Conservation (phyloP, 1,139 yeast genomes). For the Pichia sp. region DNA sequence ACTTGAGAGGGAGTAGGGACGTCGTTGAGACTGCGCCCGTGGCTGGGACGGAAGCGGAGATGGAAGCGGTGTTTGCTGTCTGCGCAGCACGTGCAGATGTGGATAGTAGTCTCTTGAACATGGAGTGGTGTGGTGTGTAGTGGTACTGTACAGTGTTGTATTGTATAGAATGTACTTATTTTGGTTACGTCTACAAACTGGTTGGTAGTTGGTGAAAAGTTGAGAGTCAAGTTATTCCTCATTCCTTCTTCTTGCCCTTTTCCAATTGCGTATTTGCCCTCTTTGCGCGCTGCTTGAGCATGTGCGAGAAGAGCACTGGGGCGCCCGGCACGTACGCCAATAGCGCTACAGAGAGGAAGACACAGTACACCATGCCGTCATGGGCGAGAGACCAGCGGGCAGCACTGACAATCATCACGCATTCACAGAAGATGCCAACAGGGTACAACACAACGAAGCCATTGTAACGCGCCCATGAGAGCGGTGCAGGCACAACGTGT, state of each 20-base stretch:
- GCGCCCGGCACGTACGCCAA: constrained; percentile 78
- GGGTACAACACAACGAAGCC: constrained; percentile 83
- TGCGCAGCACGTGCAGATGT: constrained; percentile 1
- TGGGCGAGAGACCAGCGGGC: constrained; percentile 39
- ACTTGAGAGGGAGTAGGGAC: constrained; percentile 37
- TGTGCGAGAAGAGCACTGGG: constrained; percentile 76
- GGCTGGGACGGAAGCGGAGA: too few species aligned
- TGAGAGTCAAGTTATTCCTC: too few species aligned
- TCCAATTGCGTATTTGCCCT: background rate
- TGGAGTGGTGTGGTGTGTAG: too few species aligned
- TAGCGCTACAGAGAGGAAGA: constrained; percentile 28
- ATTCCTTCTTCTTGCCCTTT: background rate
- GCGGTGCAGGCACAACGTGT: constrained; percentile 46
- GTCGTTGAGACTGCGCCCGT: too few species aligned
- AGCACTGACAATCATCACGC: constrained; percentile 52
- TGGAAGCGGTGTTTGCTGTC: too few species aligned
- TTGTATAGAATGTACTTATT: too few species aligned
- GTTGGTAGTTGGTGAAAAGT: too few species aligned
- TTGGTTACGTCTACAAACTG: too few species aligned
- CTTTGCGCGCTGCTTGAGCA: constrained; percentile 67
- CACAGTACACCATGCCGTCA: constrained; percentile 10
- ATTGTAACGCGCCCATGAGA: constrained; percentile 75
- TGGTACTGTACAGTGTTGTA: too few species aligned
- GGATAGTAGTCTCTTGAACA: too few species aligned
- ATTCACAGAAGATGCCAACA: constrained; percentile 82